A percentile compares a stretch with the other conserved stretches of the same genome.
These are phyloP conservation scores for Chaetomiaceae sp. DNA, from an alignment of 2,329 filamentous ascomycete species.

Conservation along the genomic window DNA sequence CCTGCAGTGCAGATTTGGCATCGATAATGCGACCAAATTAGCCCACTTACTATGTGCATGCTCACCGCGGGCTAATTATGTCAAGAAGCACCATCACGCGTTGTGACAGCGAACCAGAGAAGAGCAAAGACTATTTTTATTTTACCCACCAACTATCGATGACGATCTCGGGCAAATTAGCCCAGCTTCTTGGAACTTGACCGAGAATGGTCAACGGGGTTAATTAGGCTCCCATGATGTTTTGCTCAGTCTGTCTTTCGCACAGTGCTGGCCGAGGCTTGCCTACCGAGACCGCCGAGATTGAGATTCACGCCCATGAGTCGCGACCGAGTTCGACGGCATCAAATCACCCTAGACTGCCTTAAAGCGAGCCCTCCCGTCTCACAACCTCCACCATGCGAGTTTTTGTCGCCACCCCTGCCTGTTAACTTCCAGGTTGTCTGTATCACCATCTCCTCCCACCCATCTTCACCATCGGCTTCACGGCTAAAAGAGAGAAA, in stretches of 20 bases:
- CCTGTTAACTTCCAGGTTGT: no score
- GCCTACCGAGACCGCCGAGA: conserved; percentile 15
- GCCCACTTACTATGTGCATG: no score
- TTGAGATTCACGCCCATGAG: no score
- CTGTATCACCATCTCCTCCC: not conserved
- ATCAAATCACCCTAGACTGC: not conserved
- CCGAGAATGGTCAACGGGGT: not conserved
- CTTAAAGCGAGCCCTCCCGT: no score
- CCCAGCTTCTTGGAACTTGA: not conserved
- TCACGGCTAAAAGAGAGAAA: conserved; percentile 21
- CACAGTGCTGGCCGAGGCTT: conserved; percentile 6
- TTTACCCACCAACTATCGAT: conserved; percentile 4
- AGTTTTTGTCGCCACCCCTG: conserved; percentile 6
- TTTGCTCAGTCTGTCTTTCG: not conserved
- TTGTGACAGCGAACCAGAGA: not conserved
- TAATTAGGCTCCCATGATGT: conserved; percentile 3
- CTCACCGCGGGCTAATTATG: conserved; percentile 26
- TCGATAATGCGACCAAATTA: conserved; percentile 1
- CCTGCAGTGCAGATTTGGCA: not conserved
- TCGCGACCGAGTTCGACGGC: not conserved
- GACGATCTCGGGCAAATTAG: conserved; percentile 12
- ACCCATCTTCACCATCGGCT: conserved; percentile 7
- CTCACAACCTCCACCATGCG: conserved; percentile 2
- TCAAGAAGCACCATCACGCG: not conserved
- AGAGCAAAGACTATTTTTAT: conserved; percentile 14